Evolutionary conservation across 2,329 filamentous ascomycete genomes (phyloP), one percentile per base, ranked within the genome.

Genomic region (Dothistroma pini): DNA sequence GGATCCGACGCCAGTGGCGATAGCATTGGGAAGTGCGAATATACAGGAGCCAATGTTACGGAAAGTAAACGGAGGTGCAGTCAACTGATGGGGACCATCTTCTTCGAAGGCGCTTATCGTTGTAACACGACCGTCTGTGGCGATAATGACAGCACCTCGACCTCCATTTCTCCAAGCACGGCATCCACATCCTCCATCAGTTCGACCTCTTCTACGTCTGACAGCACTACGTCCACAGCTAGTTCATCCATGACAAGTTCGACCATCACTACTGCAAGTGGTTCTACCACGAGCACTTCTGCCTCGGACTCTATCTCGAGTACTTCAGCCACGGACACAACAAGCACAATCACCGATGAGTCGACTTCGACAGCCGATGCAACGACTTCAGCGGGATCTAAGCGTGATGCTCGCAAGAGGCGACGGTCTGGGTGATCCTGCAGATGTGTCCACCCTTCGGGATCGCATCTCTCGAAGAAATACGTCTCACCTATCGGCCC

Each of bases 41-140:
- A 59, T 19, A 41, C 51, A 8, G 61, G 59, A 22, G 44, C 50
- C 14, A 48, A 58, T 14, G 53, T 61, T 19, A 53, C 38, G 11
- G 54, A 59, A n/a, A 61, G 56, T 21, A 59, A 61, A 34, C 41
- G 54, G 14, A 32, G 62, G 31, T 64, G 59, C 35, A 56, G 52
- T 38, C 53, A 58, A 19, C 34, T 54, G 22, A 41, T 64, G n/a
- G 56, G 56, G 2, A 61, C 59, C 9, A 57, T 64, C 16, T 64
- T 64, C 31, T 64, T 54, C 34, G 44, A 50, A 16, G 57, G 47
- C 4, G 32, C 32, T 25, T 64, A 64, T 34, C 38, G 56, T 21
- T 61, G 59, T 57, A 64, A 64, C 35, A 59, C 62, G 0, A 61
- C 62, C 9, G 49, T 60, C 12, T 64, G 59, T 53, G 59, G 56